Conservation (phyloP, 129 eudicot genomes). For the Sambucus nigra region DNA sequence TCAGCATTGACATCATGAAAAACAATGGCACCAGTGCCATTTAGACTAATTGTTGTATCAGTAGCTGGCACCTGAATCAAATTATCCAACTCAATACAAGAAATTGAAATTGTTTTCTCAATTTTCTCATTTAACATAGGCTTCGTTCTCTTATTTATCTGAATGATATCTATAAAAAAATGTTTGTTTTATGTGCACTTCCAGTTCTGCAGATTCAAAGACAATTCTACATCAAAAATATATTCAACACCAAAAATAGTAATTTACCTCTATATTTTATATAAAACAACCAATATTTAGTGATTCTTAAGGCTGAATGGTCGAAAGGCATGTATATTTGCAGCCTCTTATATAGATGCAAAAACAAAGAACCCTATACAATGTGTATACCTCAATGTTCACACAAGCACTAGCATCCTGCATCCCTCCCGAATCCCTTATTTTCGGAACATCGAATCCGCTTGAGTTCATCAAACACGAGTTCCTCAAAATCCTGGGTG, state of each 20-base stretch:
- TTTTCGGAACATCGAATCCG: slow-evolving; percentile 14
- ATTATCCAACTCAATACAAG: slow-evolving; percentile 4
- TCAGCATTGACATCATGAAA: slow-evolving; percentile 2
- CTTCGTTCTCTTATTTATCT: no score
- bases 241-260: no score
- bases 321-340: no score
- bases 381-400: slow-evolving; percentile 6
- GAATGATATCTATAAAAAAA: no score
- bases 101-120: slow-evolving; percentile 12
- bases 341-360: no score
- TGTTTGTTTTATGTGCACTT: no score
- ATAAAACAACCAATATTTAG: no score
- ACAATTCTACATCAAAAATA: no score
- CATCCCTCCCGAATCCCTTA: slow-evolving; percentile 16
- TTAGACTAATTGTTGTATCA: slow-evolving; percentile 10
- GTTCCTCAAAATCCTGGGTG: slow-evolving; percentile 45
- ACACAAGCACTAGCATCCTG: slow-evolving; percentile 4
- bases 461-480: slow-evolving; percentile 19
- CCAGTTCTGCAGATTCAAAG: no score
- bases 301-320: no score
- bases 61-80: neutral
- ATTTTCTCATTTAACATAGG: slow-evolving; percentile 12
- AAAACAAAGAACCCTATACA: no score
- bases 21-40: slow-evolving; percentile 15
- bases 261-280: no score